phyloP scores from a whole-genome alignment of 768 basidiomycete genomes.

The Clavaria fumosa region DNA sequence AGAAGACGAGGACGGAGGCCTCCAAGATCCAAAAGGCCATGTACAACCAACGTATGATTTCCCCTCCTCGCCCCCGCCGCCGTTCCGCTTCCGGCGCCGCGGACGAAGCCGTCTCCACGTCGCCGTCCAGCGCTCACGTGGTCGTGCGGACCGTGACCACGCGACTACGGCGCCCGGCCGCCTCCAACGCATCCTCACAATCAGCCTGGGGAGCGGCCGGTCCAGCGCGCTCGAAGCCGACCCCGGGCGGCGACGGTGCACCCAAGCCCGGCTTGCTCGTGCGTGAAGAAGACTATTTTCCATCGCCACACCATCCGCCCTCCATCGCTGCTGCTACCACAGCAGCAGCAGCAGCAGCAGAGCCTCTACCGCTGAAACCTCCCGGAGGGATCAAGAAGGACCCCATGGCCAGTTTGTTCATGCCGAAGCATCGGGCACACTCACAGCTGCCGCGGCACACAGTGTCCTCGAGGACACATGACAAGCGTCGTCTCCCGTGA shows the following conservation, averaged over 20 bases:
- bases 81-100: slow-evolving; percentile 25
- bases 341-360: background rate
- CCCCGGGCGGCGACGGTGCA: no score
- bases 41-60: slow-evolving; percentile 33
- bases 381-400: slow-evolving; percentile 36
- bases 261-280: no score
- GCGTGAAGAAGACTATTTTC: no score
- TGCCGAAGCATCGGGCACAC: slow-evolving; percentile 59
- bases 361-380: slow-evolving; percentile 15
- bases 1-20: slow-evolving; percentile 61
- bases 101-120: slow-evolving; percentile 20
- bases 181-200: no score
- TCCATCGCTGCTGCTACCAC: background rate
- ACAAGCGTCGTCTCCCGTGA: no score
- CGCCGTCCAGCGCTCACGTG: slow-evolving; percentile 27
- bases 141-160: slow-evolving; percentile 35
- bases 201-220: no score
- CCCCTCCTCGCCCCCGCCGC: slow-evolving; percentile 37
- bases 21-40: slow-evolving; percentile 50
- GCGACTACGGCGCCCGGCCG: slow-evolving; percentile 20
- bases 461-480: no score
- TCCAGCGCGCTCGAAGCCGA: slow-evolving; percentile 9
- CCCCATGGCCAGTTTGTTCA: slow-evolving; percentile 47
- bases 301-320: background rate
- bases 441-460: slow-evolving; percentile 36